Conservation (phyloP, 2,329 filamentous ascomycete species). For the Aureobasidium subglaciale region DNA sequence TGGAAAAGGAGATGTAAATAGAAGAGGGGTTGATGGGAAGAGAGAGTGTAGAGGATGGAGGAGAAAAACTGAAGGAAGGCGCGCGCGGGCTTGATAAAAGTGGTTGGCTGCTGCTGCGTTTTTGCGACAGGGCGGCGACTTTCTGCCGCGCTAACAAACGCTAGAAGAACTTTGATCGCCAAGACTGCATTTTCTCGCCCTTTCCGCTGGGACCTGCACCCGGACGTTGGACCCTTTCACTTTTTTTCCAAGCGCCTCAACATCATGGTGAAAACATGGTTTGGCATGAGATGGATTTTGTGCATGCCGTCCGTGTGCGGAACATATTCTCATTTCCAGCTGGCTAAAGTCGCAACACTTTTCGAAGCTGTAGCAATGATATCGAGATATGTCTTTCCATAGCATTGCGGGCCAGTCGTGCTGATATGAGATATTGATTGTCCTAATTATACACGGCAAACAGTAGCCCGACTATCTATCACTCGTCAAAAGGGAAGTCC, state of each 20-base stretch:
- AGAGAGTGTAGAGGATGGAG: slow-evolving; percentile 6
- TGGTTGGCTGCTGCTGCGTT: slow-evolving; percentile 2
- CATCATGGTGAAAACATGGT: neutral
- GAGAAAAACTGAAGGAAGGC: slow-evolving; percentile 2
- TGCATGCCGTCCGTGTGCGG: too few species aligned
- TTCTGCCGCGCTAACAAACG: slow-evolving; percentile 10
- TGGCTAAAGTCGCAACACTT: too few species aligned
- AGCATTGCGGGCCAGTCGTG: too few species aligned
- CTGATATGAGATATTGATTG: neutral
- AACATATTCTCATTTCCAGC: too few species aligned
- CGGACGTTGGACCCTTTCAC: neutral
- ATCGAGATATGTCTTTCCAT: too few species aligned
- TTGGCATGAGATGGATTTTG: neutral
- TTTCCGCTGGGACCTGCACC: neutral
- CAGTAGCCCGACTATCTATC: neutral
- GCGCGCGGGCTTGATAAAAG: slow-evolving; percentile 10
- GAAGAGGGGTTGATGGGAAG: neutral
- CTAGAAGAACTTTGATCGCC: slow-evolving; percentile 10
- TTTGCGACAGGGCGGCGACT: slow-evolving; percentile 12
- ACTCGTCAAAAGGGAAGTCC: neutral
- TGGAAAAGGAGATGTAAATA: neutral
- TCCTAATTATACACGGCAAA: neutral
- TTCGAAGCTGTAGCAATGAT: too few species aligned
- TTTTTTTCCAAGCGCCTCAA: neutral
- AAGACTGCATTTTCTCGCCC: neutral